Base-by-base conservation (phyloP, 257 asterid genomes). In the Dorcoceras hygrometricum region DNA sequence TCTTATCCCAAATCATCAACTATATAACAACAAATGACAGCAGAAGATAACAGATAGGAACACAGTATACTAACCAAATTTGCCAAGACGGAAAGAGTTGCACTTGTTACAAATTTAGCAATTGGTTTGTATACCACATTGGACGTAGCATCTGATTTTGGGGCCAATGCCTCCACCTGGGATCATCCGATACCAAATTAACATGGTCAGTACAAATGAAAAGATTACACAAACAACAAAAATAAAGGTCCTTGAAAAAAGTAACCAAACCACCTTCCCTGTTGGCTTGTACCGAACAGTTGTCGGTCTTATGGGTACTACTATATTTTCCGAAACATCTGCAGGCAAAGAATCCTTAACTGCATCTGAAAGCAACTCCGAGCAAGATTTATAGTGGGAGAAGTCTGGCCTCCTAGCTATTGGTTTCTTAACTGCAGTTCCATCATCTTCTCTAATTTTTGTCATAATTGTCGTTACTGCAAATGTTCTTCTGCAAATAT, bases 321-420 rank as follows among this genome's bases (percentile, higher is more conserved):
- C 83, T 4, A 78, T 77, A 34, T 74, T 48, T 60, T 77, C 82
- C n/a, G 87, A 57, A 58, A 59, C 55, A 23, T 70, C 27, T 25
- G 75, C 73, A 9, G 73, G 71, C 25, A 85, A 67, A 62, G 98
- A 75, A 63, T 82, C 67, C 46, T 63, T 70, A n/a, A 72, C 73
- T n/a, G 84, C 86, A 73, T 77, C 73, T 19, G 83, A 55, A 39
- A 84, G 75, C 66, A 84, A 76, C 80, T 75, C 81, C 0, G 96
- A 74, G 65, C 86, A 77, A 58, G 93, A 75, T 53, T 66, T 83
- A 66, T 70, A 73, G 75, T 72, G 63, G 70, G 91, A 81, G 66
- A 79, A 66, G 50, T 57, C 58, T 5, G 95, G 98, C 73, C 93
- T 84, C 72, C 91, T 77, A 11, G 98, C 93, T 31, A 92, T 86